Evolutionary conservation across 2,329 filamentous ascomycete genomes (phyloP), one percentile per base, ranked within the genome.

Genomic region (Fusarium graminum): DNA sequence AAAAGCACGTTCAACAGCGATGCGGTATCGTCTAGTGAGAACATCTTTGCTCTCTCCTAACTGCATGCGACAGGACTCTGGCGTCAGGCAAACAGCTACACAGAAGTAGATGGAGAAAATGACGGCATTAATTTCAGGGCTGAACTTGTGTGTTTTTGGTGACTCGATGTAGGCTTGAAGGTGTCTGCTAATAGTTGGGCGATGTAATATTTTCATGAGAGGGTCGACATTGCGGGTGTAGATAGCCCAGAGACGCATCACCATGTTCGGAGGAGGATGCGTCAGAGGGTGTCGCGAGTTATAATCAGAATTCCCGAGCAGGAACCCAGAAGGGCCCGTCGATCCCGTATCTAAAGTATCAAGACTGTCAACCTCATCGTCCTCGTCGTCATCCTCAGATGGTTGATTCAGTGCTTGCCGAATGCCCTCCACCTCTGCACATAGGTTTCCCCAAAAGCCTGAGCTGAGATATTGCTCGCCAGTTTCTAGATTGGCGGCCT

Each of bases 401-500:
- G 79, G 75, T 65, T 81, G 77, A 49, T 82, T 80, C 42, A 82
- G 70, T 5, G 79, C 78, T 46, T 81, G 79, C 54, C 76, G 77
- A 67, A 83, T 75, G 10, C 81, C 81, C 57, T 80, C 80, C 13
- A 83, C 80, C 68, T 82, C 81, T 17, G 75, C 69, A 40, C 78
- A 81, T 5, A 83, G 72, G 38, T 78, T 79, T 1, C 76, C 72
- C 80, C 80, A 83, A 65, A 83, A 82, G 44, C 82, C 78, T 10
- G 75, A 76, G 53, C 80, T 78, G 36, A 83, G 68, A 56, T 81
- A 82, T 26, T 72, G 76, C 11, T 72, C 74, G 3, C 66, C 53
- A 7, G 45, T 30, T 19, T 69, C 62, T 13, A 51, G 28, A 25
- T 54, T 67, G 3, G 76, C 69, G n/a, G 75, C 60, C 2, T 70